Base-by-base conservation (phyloP, 805 yeast species). In the Suhomyces tanzawaensis region DNA sequence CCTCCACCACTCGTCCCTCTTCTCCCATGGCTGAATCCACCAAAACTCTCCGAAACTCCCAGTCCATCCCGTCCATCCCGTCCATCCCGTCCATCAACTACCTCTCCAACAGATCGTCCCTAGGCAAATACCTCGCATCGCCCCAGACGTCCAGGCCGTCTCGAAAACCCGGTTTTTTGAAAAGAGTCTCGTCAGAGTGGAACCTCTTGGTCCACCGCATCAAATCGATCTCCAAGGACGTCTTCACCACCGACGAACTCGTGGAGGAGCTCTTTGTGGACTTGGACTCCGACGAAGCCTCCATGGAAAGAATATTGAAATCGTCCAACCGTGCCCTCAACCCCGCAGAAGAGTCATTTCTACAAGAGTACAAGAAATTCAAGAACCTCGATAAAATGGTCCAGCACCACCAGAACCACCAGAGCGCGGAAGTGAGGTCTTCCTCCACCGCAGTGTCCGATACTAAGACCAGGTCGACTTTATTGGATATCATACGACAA, bases 231-330 rank as follows among this genome's bases (percentile, higher is more conserved):
- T 69, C 81, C 2, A 80, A 77, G 46, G 76, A 71, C 15, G 68
- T 67, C 2, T 63, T 76, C 28, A 62, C 67, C 14, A 64, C 73
- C 3, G 78, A 75, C 60, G 79, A 77, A 45, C 60, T 66, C 1
- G 63, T 73, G 1, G 72, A 69, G 34, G 77, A 74, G 28, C 56
- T 79, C 9, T 80, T 80, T 50, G 69, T 68, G 7, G 67, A 47
- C 41, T 62, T 43, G 46, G 74, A 48, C 49, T 57, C 38, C 29
- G 73, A 54, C 49, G 58, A 54, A 16, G 40, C 33, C 9, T 30
- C 46, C 27, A 54, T 56, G 45, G 71, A 56, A 17, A 42, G 47
- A 32, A 38, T 45, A 25, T 38, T 42, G 28, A 46, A 41, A 36
- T 34, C 29, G 34, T 19, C 15, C 11, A 48, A 36, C 42, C 54